Conservation (phyloP, 495 filamentous ascomycete genomes). For the Aspergillus panamensis region DNA sequence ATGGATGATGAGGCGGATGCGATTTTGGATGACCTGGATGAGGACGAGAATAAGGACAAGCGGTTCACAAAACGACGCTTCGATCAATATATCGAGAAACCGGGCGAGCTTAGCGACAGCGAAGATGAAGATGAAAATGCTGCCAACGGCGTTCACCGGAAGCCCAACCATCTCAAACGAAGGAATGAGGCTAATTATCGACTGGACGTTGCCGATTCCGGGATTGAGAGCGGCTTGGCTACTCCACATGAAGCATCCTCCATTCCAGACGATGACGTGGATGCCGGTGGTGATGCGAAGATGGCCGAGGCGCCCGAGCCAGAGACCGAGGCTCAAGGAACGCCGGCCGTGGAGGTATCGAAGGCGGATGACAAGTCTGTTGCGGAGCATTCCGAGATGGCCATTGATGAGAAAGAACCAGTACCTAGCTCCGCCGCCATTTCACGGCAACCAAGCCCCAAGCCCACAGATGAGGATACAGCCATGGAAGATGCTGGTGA, state of each 20-base stretch:
- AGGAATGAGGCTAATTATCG: constrained; percentile 70
- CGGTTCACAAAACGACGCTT: constrained; percentile 79
- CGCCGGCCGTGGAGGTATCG: constrained; percentile 24
- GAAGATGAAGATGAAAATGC: constrained; percentile 85
- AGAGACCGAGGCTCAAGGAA: constrained; percentile 28
- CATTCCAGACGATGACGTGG: constrained; percentile 48
- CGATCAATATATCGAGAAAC: constrained; percentile 70
- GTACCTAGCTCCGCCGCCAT: constrained; percentile 25
- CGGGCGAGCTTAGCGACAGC: constrained; percentile 76
- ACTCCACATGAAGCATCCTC: constrained; percentile 51
- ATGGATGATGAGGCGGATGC: constrained; percentile 83
- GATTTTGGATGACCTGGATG: constrained; percentile 82
- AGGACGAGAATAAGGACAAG: constrained; percentile 83
- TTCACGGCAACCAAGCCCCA: constrained; percentile 43
- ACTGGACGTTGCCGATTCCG: constrained; percentile 59
- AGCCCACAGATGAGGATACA: constrained; percentile 58
- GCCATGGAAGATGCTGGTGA: constrained; percentile 59
- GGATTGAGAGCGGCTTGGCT: constrained; percentile 58
- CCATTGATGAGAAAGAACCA: constrained; percentile 42
- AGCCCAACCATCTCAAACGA: constrained; percentile 56
- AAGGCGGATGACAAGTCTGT: constrained; percentile 39
- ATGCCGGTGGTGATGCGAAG: constrained; percentile 47
- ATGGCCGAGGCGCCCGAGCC: constrained; percentile 49
- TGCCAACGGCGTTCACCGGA: constrained; percentile 64
- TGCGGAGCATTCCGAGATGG: constrained; percentile 37